Base-by-base conservation (phyloP, 352 stramenopile species). In the Phytophthora sp. region DNA sequence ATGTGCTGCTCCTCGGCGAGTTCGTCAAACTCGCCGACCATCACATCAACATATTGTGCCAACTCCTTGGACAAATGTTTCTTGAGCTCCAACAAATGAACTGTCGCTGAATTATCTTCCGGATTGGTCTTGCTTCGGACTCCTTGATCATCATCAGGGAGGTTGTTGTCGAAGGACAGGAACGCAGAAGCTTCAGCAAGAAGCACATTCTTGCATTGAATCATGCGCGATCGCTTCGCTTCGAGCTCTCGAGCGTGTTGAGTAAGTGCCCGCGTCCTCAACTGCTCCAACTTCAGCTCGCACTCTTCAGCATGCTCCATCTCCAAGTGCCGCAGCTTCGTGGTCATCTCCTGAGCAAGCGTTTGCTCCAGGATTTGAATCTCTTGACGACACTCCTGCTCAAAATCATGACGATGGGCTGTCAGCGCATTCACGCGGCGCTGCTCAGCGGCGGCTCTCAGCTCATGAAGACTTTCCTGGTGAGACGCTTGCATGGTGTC, bases 11-110 rank as follows among this genome's bases (percentile, higher is more conserved):
- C 79, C 15, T 86, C 82, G 1, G 59, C 65, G 23, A 87, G 63
- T 31, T 89, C 79, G 23, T 89, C 76, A 59, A 90, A 89, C 35
- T 91, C 82, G 0, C 55, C 35, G 6, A 88, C 52, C 30, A 91
- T 74, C 8, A 75, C 59, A 18, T 68, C 54, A 2, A 91, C 77
- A 20, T 84, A 73, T 39, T 82, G 75, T 5, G 65, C 68, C 18
- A 91, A 42, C 21, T 89, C 79, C 7, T 63, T 75, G 12, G 74
- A 76, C 23, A 90, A 61, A 3, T 89, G 77, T 6, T 73, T 66
- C 29, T 76, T 73, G 5, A 91, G 50, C 12, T 86, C 65, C 0
- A 64, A 61, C 21, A 89, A 46, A n/a, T 76, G 64, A 20, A 45
- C 23, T 13, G 69, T 55, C 1, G 66, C 66, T 55, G 71, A 69